Percentiles rank a stretch among this genome's conserved stretches.
Evolutionary conservation across 257 asterid species (phyloP).

Genomic region (Salvia miltiorrhiza): DNA sequence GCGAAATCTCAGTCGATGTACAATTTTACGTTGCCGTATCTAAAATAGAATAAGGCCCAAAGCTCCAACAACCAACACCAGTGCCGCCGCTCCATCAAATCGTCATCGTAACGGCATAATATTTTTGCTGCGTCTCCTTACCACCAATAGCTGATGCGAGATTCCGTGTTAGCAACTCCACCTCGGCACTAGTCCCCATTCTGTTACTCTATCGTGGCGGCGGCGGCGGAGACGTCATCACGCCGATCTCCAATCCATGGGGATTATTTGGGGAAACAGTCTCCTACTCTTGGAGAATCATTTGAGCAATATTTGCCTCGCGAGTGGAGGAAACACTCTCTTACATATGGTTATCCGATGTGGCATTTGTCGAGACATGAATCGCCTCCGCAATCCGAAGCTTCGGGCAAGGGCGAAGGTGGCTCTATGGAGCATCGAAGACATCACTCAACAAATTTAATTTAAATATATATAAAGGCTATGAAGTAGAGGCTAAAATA

Average conservation of each 20-base stretch:
- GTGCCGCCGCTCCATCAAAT: slow-evolving; percentile 56
- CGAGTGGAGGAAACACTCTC: slow-evolving; percentile 30
- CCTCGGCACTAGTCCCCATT: slow-evolving; percentile 32
- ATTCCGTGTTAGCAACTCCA: slow-evolving; percentile 28
- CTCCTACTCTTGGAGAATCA: slow-evolving; percentile 32
- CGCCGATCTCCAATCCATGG: slow-evolving; percentile 23
- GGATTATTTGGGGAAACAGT: slow-evolving; percentile 32
- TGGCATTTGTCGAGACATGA: slow-evolving; percentile 33
- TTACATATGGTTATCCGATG: slow-evolving; percentile 27
- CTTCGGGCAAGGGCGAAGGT: slow-evolving; percentile 26
- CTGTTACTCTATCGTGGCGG: slow-evolving; percentile 12
- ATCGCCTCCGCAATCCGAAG: slow-evolving; percentile 27
- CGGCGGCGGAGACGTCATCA: slow-evolving; percentile 20
- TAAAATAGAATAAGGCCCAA: slow-evolving; percentile 66
- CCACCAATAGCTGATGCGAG: slow-evolving; percentile 45
- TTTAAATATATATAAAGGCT: too few relatives aligned
- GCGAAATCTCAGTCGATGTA: slow-evolving; percentile 71
- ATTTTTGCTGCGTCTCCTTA: slow-evolving; percentile 42
- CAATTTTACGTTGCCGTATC: slow-evolving; percentile 55
- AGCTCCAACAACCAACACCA: slow-evolving; percentile 37
- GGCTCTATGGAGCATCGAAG: slow-evolving; percentile 32
- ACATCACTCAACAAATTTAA: slow-evolving; percentile 20
- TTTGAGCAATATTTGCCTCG: slow-evolving; percentile 20
- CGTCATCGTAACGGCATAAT: slow-evolving; percentile 39
- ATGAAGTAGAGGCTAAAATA: too few relatives aligned